Evolutionary conservation across 2,329 filamentous ascomycete species (phyloP), one percentile per base, ranked within the genome.

Genomic region (Aschersonia sp.): DNA sequence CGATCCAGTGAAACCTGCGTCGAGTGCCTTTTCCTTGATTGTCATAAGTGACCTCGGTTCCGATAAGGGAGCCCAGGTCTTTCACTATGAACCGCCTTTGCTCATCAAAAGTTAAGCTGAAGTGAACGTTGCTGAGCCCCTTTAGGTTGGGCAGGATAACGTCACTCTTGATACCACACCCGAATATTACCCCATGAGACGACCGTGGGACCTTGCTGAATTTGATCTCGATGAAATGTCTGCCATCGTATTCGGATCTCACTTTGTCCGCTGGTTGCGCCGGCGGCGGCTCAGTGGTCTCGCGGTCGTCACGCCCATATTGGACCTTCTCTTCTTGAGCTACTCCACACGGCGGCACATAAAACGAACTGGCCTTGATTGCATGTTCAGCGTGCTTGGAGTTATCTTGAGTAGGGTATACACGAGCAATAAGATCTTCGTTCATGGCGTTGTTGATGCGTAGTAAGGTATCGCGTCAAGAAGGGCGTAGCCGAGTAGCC

Each of bases 41-140:
- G 40, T 52, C 45, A 43, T 59, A 59, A 4, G 53, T 58, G 43
- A 59, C 58, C 45, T 55, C 38, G n/a, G 55, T 58, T 32, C 57
- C 58, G 5, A 3, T 5, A 3, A 32, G 4, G 45, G 57, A 60
- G 9, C 30, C 38, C 46, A 51, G 46, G 50, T 59, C 57, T 42
- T 51, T 52, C 20, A 58, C 49, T 38, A 55, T 48, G 28, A 49
- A 50, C 6, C 52, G 49, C 2, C 45, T 48, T 3, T n/a, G 20
- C 2, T 51, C 48, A 40, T 58, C 55, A 45, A 58, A 57, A 7
- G 55, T 56, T 4, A 57, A 28, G 42, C 51, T 53, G 35, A 55
- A 50, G 45, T 56, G 54, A 31, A 30, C 6, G 5, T 49, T 44
- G 48, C 47, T 50, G 3, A 54, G 38, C 32, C 43, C 44, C 30